A percentile compares a stretch with the other conserved stretches of the same genome.
These are phyloP conservation scores for Sporothrix schenckii DNA, from an alignment of 2,329 filamentous ascomycete species.

Conservation along the genomic window DNA sequence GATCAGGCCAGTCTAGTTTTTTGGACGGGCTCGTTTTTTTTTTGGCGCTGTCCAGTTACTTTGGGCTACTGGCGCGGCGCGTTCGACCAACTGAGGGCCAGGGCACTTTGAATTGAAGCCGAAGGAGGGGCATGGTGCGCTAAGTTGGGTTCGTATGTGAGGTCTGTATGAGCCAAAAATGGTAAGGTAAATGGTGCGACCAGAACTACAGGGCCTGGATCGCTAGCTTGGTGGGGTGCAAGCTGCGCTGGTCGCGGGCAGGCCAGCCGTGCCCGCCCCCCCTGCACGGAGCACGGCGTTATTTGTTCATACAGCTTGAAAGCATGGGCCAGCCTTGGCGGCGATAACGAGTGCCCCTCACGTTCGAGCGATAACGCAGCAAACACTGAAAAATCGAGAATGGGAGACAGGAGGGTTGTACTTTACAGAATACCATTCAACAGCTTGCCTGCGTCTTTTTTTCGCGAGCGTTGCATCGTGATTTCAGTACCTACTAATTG, in stretches of 20 bases:
- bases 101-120: background rate
- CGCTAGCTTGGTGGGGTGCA: slow-evolving; percentile 4
- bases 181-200: slow-evolving; percentile 18
- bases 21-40: background rate
- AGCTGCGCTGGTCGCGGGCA: background rate
- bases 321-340: slow-evolving; percentile 7
- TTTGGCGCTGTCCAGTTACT: background rate
- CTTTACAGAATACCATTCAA: background rate
- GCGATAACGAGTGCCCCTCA: slow-evolving; percentile 25
- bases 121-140: slow-evolving; percentile 25
- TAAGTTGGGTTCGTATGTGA: slow-evolving; percentile 8
- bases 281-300: background rate
- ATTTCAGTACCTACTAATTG: background rate
- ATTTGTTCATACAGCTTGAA: background rate
- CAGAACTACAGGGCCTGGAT: slow-evolving; percentile 3
- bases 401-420: background rate
- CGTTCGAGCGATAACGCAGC: slow-evolving; percentile 25
- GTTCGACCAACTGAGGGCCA: background rate
- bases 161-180: slow-evolving; percentile 10
- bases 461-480: background rate
- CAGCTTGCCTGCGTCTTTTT: background rate
- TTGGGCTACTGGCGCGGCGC: background rate
- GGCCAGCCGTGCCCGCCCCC: background rate
- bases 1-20: slow-evolving; percentile 21
- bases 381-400: background rate